Evolutionary conservation across 202 grass and related monocot species (phyloP), one percentile per base, ranked within the genome.

Genomic region (Schoenoplectus triqueter): DNA sequence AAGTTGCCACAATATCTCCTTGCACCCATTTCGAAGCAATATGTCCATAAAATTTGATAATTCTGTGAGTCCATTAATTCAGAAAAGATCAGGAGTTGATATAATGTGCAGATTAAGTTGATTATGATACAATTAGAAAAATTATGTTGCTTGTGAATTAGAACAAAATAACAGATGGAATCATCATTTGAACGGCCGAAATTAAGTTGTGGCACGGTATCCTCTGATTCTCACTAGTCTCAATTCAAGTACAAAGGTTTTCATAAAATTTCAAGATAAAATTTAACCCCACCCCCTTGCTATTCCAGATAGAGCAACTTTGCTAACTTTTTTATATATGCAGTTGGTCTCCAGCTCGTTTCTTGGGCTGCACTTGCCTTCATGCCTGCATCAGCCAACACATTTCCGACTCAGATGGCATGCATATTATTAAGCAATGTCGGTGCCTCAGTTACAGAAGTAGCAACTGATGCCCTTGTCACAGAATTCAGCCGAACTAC

Each of bases 401-500:
- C 86, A 66, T 92, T 97, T 87, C 83, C 88, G 8, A 82, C 89
- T 49, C 90, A 91, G 83, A 91, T 97, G 90, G 73, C 86, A 55
- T 97, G 94, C 92, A 94, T 97, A 86, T 79, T 97, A 65, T 66
- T 94, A 82, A 86, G 94, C 60, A 97, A 97, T 82, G 82, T 94
- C 0, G 94, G 94, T 62, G 92, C 90, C 66, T 97, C 94, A 54
- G 54, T 97, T 65, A 90, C 94, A 5, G 94, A 97, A 91, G 92
- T 97, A 68, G 94, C 90, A n/a, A 92, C 90, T 19, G 94, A 97
- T 87, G 94, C 94, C 57, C 78, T 97, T 44, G 72, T 97, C 19
- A 91, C 94, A 0, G 94, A 97, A 69, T 90, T 90, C 78, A 91
- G 92, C 63, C 89, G 90, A 88, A 90, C 87, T 55, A 90, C 88